Evolutionary conservation across 2,329 filamentous ascomycete genomes (phyloP).

Genomic region (Tympanopsis confertula): DNA sequence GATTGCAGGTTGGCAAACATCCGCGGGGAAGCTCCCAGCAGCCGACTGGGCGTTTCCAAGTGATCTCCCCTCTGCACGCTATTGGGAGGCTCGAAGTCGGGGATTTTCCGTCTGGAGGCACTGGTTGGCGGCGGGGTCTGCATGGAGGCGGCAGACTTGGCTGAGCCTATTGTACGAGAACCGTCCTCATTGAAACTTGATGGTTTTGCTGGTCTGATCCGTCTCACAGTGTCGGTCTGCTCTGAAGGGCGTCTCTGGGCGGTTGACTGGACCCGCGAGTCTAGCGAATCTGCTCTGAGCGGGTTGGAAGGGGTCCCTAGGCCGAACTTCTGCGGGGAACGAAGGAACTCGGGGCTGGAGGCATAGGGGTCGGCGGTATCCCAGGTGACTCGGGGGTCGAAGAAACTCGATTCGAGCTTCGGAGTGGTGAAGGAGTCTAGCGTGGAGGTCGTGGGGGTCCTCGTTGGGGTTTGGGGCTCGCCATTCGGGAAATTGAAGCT

Average conservation of each 20-base stretch:
- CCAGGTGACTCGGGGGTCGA: slow-evolving; percentile 30
- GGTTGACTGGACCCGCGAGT: slow-evolving; percentile 7
- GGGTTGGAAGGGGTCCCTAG: slow-evolving; percentile 18
- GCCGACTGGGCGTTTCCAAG: slow-evolving; percentile 29
- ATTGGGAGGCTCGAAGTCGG: slow-evolving; percentile 1
- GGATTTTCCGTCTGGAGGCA: slow-evolving; percentile 34
- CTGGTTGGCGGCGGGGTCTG: slow-evolving; percentile 51
- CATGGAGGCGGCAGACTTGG: slow-evolving; percentile 30
- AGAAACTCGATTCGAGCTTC: slow-evolving; percentile 31
- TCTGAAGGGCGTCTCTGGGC: slow-evolving; percentile 11
- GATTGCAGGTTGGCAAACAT: slow-evolving; percentile 41
- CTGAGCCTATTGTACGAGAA: not conserved
- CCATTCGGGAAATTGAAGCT: slow-evolving; percentile 32
- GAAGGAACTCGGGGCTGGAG: slow-evolving; percentile 29
- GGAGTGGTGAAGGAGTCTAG: slow-evolving; percentile 28
- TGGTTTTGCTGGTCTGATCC: slow-evolving; percentile 13
- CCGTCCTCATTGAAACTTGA: not conserved
- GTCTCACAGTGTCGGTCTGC: slow-evolving; percentile 19
- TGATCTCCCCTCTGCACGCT: slow-evolving; percentile 15
- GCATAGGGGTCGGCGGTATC: slow-evolving; percentile 30
- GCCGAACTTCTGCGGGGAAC: slow-evolving; percentile 24
- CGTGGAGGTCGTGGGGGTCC: slow-evolving; percentile 23
- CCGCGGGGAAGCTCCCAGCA: slow-evolving; percentile 27
- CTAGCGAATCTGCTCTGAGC: slow-evolving; percentile 5
- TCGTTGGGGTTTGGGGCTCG: slow-evolving; percentile 31